phyloP scores from a whole-genome alignment of 371 early-diverging fungal species.

The Actinomortierella ambigua region DNA sequence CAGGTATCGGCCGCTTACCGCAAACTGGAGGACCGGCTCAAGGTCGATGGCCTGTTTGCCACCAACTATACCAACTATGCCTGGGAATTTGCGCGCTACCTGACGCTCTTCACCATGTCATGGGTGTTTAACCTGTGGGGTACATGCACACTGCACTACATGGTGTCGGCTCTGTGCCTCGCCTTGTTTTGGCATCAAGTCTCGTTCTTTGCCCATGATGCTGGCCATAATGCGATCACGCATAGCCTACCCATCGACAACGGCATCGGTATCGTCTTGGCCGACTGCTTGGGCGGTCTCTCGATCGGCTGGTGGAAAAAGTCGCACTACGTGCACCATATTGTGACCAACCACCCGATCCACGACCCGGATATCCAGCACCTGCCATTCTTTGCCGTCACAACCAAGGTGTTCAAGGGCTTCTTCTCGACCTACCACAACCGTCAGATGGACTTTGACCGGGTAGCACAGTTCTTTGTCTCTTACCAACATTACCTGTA shows the following conservation, averaged over 20 bases:
- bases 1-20: conserved; percentile 57
- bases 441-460: conserved; percentile 81
- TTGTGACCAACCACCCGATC: conserved; percentile 86
- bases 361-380: conserved; percentile 98
- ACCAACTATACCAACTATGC: conserved; percentile 81
- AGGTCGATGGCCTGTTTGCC: conserved; percentile 67
- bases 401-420: conserved; percentile 77
- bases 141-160: conserved; percentile 61
- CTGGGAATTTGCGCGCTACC: conserved; percentile 74
- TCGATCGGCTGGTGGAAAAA: conserved; percentile 97
- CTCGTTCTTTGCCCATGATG: conserved; percentile 93
- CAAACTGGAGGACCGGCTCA: conserved; percentile 67
- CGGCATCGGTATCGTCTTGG: conserved; percentile 82
- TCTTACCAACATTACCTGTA: conserved; percentile 85
- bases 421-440: conserved; percentile 94
- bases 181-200: conserved; percentile 92
- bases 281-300: conserved; percentile 85
- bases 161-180: conserved; percentile 63
- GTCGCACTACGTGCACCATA: conserved; percentile 95
- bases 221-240: conserved; percentile 93
- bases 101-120: conserved; percentile 59
- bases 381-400: conserved; percentile 92
- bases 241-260: conserved; percentile 76
- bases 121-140: conserved; percentile 72
- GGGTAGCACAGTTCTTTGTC: conserved; percentile 73